Evolutionary conservation across 106 monocot genomes (phyloP), one percentile per base, ranked within the genome.

Genomic region (Acorus gramineus): DNA sequence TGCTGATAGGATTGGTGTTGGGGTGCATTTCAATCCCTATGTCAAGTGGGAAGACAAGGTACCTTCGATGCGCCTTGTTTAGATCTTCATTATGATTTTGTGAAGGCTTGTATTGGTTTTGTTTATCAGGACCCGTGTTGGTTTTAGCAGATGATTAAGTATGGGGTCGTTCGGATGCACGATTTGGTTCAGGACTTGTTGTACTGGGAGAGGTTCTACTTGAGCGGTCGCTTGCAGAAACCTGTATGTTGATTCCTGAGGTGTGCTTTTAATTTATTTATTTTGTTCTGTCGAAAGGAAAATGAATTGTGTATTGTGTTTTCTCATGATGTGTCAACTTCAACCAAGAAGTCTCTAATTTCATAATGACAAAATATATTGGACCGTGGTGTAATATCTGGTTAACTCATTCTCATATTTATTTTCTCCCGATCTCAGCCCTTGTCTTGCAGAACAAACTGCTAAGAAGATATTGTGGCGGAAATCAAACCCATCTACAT

Each of bases 221-320:
- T 98, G 6, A 87, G 91, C 11, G 96, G 96, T 8, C 91, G 87
- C 8, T 77, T 98, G 78, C 96, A 98, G 77, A 98, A 98, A 83
- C 96, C 96, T 79, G 96, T 98, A 91, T 79, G 90, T 87, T 61
- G 49, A 52, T 73, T 46, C 14, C 78, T 76, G 76, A 81, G 77
- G 77, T 82, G 71, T 85, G 74, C 63, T 77, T 53, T 71, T 14
- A 55, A 2, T 63, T 11, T 48, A 11, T 64, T 64, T 7, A 44
- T 49, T 69, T 50, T 72, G 51, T 13, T 51, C 11, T 50, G 1
- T 28, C 28, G 28, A 28, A 28, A 28, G 28, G 28, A 28, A 28
- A 28, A 28, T 28, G 28, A 28, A 28, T 28, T 28, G 1, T 28
- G 28, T 28, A 28, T 28, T 28, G 28, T 28, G 28, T 28, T 28